A percentile compares a stretch with the other conserved stretches of the same genome.
phyloP scores from a whole-genome alignment of 2,329 filamentous ascomycete species.

The Beauveria pseudobassiana region DNA sequence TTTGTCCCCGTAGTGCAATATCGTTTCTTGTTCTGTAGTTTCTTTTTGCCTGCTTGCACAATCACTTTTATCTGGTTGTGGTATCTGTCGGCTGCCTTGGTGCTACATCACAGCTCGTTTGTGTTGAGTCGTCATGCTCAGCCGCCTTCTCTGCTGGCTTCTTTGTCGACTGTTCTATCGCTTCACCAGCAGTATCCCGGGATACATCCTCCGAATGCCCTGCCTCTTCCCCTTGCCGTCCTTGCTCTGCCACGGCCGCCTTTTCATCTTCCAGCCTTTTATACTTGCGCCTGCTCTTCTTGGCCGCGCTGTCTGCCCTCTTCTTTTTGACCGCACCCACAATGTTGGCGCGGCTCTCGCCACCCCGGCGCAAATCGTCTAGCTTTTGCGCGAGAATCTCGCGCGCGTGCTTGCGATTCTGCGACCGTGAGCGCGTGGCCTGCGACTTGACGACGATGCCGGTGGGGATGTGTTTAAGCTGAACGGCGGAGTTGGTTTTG shows the following conservation, averaged over 20 bases:
- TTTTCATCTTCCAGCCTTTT: slow-evolving; percentile 49
- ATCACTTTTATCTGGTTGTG: not conserved
- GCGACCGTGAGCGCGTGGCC: slow-evolving; percentile 74
- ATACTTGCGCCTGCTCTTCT: slow-evolving; percentile 82
- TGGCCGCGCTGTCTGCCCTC: slow-evolving; percentile 66
- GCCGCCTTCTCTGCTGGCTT: too few relatives aligned
- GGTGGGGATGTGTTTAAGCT: slow-evolving; percentile 82
- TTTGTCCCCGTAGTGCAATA: not conserved
- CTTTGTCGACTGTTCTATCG: not conserved
- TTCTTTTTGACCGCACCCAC: slow-evolving; percentile 56
- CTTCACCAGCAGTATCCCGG: not conserved
- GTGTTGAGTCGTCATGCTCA: not conserved
- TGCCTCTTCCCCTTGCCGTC: not conserved
- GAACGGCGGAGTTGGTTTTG: slow-evolving; percentile 93
- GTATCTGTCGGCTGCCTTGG: not conserved
- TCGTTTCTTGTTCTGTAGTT: too few relatives aligned
- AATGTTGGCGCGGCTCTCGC: slow-evolving; percentile 56
- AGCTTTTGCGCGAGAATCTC: slow-evolving; percentile 65
- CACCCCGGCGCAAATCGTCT: slow-evolving; percentile 67
- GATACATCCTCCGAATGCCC: not conserved
- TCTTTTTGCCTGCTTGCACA: not conserved
- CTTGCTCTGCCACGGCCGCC: slow-evolving; percentile 14
- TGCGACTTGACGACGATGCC: slow-evolving; percentile 93
- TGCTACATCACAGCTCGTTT: not conserved
- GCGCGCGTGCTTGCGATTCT: slow-evolving; percentile 83